phyloP scores from a whole-genome alignment of 441 rosid genomes.

The Jatropha multifida region DNA sequence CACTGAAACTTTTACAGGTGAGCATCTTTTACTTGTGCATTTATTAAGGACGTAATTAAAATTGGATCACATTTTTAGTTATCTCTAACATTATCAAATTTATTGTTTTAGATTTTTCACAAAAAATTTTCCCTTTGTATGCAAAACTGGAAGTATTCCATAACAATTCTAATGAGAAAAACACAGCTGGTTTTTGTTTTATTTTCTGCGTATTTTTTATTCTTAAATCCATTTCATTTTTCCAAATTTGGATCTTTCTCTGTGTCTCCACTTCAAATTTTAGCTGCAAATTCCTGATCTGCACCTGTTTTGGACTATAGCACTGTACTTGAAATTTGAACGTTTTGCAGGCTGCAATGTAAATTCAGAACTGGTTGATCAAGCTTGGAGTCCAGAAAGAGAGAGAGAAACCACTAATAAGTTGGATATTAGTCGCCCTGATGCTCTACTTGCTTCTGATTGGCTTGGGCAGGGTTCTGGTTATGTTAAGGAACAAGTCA shows the following conservation, averaged over 20 bases:
- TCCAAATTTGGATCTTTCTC: background rate
- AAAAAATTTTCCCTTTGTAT: background rate
- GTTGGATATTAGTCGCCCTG: conserved; percentile 49
- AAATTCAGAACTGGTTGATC: conserved; percentile 55
- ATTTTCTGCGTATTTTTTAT: too few relatives aligned
- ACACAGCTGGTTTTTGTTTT: background rate
- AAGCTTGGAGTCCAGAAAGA: conserved; percentile 46
- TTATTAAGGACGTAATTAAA: conserved; percentile 11
- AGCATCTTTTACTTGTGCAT: conserved; percentile 26
- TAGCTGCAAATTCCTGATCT: background rate
- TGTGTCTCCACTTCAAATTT: background rate
- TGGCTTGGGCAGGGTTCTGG: conserved; percentile 70
- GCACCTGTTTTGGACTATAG: background rate
- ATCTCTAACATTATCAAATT: background rate
- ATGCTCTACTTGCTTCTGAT: conserved; percentile 67
- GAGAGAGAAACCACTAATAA: conserved; percentile 35
- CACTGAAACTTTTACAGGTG: conserved; percentile 43
- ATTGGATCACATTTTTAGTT: background rate
- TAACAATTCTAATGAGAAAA: background rate
- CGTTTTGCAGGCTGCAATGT: conserved; percentile 35
- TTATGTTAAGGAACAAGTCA: conserved; percentile 49
- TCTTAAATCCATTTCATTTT: background rate
- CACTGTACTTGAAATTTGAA: conserved; percentile 6
- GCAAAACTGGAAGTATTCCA: background rate
- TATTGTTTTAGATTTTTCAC: background rate